Percentiles rank a stretch among this genome's conserved stretches.
phyloP scores from a whole-genome alignment of 129 eudicot genomes.

The Tagetes erecta region DNA sequence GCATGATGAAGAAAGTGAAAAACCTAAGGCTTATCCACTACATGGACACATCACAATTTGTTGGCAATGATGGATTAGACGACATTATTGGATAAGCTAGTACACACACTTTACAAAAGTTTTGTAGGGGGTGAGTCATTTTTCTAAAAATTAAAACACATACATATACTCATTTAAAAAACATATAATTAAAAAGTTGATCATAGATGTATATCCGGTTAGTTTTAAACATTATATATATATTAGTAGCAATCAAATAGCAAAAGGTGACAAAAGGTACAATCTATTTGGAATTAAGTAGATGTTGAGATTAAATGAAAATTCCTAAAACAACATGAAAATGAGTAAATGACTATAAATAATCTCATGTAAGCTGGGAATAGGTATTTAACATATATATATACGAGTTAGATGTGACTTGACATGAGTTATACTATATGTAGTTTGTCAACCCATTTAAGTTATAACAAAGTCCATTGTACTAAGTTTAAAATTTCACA shows the following conservation, averaged over 20 bases:
- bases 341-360: no score
- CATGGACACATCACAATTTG: slow-evolving; percentile 34
- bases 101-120: slow-evolving; percentile 28
- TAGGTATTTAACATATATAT: no score
- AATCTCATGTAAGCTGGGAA: no score
- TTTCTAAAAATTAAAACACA: background rate
- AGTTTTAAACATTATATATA: background rate
- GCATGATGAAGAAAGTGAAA: slow-evolving; percentile 21
- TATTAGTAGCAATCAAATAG: background rate
- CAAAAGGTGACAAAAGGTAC: background rate
- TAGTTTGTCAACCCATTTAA: background rate
- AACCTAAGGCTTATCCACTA: slow-evolving; percentile 26
- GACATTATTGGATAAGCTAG: slow-evolving; percentile 32
- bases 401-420: no score
- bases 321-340: no score
- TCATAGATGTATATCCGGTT: background rate
- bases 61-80: slow-evolving; percentile 39
- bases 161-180: background rate
- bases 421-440: background rate
- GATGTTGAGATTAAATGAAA: no score
- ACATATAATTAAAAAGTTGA: background rate
- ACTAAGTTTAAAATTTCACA: background rate
- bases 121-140: slow-evolving; percentile 11
- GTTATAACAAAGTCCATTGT: background rate
- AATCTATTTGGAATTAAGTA: background rate